phyloP scores from a whole-genome alignment of 2,329 filamentous ascomycete species.

The Colletotrichum sp. region DNA sequence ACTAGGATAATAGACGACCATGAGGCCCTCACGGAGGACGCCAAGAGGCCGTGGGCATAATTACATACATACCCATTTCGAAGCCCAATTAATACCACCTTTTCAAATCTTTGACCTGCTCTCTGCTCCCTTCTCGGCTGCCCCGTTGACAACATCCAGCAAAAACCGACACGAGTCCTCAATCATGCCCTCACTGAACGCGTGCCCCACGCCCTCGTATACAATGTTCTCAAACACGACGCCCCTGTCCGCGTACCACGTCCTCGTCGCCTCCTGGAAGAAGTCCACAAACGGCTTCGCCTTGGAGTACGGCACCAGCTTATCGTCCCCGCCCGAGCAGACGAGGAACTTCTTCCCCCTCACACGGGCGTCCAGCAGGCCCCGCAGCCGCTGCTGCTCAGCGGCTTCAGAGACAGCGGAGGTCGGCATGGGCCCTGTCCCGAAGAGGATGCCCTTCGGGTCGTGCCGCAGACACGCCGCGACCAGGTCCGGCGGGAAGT shows the following conservation, averaged over 20 bases:
- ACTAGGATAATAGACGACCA: constrained; percentile 36
- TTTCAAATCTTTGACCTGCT: constrained; percentile 32
- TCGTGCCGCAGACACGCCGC: constrained; percentile 70
- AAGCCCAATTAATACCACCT: not conserved
- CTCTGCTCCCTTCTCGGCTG: constrained; percentile 23
- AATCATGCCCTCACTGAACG: constrained; percentile 72
- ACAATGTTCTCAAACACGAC: constrained; percentile 68
- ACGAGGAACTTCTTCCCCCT: constrained; percentile 68
- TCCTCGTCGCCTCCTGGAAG: constrained; percentile 58
- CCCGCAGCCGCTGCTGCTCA: constrained; percentile 48
- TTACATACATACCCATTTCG: not conserved
- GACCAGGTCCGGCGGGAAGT: constrained; percentile 77
- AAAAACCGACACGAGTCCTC: constrained; percentile 70
- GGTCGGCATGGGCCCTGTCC: constrained; percentile 41
- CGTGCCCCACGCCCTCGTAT: constrained; percentile 72
- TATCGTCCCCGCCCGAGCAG: constrained; percentile 71
- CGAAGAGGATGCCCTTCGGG: constrained; percentile 76
- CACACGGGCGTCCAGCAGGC: constrained; percentile 53
- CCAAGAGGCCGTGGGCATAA: constrained; percentile 43
- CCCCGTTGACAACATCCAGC: constrained; percentile 45
- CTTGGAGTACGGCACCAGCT: constrained; percentile 72
- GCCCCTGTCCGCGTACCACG: constrained; percentile 60
- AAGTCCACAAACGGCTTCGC: constrained; percentile 65
- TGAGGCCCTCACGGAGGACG: constrained; percentile 46
- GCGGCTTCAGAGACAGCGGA: constrained; percentile 26